Evolutionary conservation across 2,329 filamentous ascomycete species (phyloP).

Genomic region (Penicillium hesseltinei): DNA sequence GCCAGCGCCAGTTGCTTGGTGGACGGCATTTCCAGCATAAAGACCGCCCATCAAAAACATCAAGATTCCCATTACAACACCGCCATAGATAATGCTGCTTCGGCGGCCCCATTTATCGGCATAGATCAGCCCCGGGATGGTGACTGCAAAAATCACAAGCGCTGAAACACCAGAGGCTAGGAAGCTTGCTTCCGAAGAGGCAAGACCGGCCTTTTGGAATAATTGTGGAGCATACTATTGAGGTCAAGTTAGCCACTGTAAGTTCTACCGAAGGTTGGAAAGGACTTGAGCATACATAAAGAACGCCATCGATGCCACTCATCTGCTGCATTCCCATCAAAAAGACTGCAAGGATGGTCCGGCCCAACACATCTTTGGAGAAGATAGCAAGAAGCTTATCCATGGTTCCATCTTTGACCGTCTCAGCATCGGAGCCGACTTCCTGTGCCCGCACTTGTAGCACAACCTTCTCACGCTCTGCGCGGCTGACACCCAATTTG

Average conservation of each 20-base stretch:
- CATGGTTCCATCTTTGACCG: constrained; percentile 1
- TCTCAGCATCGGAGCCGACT: background rate
- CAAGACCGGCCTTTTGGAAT: constrained; percentile 59
- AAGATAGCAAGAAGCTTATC: constrained; percentile 35
- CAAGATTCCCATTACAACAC: constrained; percentile 47
- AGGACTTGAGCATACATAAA: constrained; percentile 47
- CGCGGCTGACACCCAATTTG: constrained; percentile 45
- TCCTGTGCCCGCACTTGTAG: constrained; percentile 25
- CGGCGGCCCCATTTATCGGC: constrained; percentile 59
- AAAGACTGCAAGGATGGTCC: constrained; percentile 55
- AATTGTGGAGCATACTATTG: constrained; percentile 59
- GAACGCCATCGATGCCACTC: constrained; percentile 61
- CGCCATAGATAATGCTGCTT: constrained; percentile 55
- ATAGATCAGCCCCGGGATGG: constrained; percentile 56
- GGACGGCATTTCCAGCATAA: constrained; percentile 33
- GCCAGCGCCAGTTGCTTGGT: constrained; percentile 27
- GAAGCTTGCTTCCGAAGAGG: constrained; percentile 54
- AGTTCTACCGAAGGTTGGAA: background rate
- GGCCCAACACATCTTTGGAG: constrained; percentile 45
- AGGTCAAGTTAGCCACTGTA: background rate
- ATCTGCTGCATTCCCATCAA: constrained; percentile 61
- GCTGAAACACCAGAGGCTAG: constrained; percentile 62
- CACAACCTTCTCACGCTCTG: constrained; percentile 50
- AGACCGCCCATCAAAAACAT: constrained; percentile 38
- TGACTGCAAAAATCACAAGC: constrained; percentile 57